These are phyloP conservation scores for Ustilago sp. DNA, from an alignment of 1,284 basidiomycete species.

Conservation along the genomic window DNA sequence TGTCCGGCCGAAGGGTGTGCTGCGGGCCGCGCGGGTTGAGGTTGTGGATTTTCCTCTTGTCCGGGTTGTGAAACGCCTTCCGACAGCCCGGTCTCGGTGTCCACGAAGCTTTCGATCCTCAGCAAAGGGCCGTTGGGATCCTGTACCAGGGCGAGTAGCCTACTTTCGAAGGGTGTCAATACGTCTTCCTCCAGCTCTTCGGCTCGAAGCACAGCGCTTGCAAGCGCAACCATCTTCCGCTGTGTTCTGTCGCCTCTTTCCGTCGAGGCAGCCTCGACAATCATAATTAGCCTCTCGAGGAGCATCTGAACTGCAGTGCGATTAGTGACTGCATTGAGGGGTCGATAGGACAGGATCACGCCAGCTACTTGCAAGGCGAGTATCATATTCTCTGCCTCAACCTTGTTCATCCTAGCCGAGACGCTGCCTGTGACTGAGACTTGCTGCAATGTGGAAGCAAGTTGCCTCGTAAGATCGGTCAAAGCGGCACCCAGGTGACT, in stretches of 20 bases:
- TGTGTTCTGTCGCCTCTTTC: not conserved
- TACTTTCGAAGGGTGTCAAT: conserved; percentile 23
- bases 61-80: not conserved
- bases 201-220: conserved; percentile 24
- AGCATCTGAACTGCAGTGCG: not conserved
- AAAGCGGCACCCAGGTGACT: conserved; percentile 7
- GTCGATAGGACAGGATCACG: conserved; percentile 11
- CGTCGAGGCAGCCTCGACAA: conserved; percentile 21
- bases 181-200: conserved; percentile 34
- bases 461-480: conserved; percentile 7
- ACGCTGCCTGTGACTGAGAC: no score
- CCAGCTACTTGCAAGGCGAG: conserved; percentile 25
- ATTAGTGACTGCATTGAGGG: conserved; percentile 18
- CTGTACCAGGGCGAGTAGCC: conserved; percentile 18
- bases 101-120: conserved; percentile 16
- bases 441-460: not conserved
- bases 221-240: conserved; percentile 5
- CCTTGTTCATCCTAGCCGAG: not conserved
- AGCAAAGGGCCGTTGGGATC: conserved; percentile 14
- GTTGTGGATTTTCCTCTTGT: not conserved
- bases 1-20: not conserved
- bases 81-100: conserved; percentile 8
- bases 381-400: not conserved
- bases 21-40: no score
- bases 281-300: conserved; percentile 8